Evolutionary conservation across 306 rosid species (phyloP).

Genomic region (Cotoneaster glaucophyllus): DNA sequence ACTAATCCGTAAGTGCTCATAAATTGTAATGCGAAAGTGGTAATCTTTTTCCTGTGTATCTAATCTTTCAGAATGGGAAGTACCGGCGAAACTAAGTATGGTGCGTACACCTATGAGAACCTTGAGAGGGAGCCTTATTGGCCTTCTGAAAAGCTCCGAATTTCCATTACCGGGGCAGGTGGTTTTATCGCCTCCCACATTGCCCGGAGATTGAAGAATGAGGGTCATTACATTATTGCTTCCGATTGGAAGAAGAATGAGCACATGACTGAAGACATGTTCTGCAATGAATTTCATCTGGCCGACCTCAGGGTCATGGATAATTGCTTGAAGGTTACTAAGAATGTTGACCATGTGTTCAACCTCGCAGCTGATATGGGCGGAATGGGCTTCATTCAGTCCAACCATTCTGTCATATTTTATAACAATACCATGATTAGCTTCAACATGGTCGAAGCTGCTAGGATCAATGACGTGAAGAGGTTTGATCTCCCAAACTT

Average conservation of each 20-base stretch:
- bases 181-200: constrained; percentile 97
- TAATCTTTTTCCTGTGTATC: constrained; percentile 8
- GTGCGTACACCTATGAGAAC: constrained; percentile 66
- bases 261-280: constrained; percentile 97
- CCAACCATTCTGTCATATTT: constrained; percentile 96
- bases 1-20: not conserved
- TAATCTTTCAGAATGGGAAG: constrained; percentile 69
- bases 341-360: constrained; percentile 84
- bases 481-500: constrained; percentile 42
- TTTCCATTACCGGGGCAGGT: constrained; percentile 94
- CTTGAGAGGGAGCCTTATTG: constrained; percentile 91
- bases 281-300: constrained; percentile 92
- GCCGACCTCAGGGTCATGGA: constrained; percentile 98
- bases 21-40: not conserved
- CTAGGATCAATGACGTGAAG: constrained; percentile 77
- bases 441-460: constrained; percentile 94
- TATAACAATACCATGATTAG: constrained; percentile 98
- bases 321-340: constrained; percentile 78
- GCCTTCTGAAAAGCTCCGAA: constrained; percentile 83
- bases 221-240: constrained; percentile 94
- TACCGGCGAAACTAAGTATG: constrained; percentile 48
- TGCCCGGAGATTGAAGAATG: constrained; percentile 86
- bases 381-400: constrained; percentile 98
- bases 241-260: constrained; percentile 99
- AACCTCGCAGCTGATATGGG: constrained; percentile 99